Base-by-base conservation (phyloP, 2,329 filamentous ascomycete species). In the Hypoxylon sp. region DNA sequence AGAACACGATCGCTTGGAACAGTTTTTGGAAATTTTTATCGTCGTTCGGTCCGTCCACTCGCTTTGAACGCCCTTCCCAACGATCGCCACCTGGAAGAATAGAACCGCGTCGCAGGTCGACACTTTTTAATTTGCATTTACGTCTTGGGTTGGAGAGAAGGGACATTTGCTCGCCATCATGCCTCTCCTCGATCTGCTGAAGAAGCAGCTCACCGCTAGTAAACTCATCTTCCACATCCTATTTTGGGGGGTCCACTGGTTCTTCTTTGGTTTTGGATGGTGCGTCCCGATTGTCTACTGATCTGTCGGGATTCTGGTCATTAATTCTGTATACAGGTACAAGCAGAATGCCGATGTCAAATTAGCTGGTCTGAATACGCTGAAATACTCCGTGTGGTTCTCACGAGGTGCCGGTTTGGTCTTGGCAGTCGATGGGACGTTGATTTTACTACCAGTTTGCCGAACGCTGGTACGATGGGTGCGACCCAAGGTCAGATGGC, bases 361-460 rank as follows among this genome's bases (percentile, higher is more conserved):
- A 63, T 85, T 99, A 28, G 90, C 91, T 4, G 87, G 87, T 45
- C 86, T 99, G 50, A 99, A 99, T 80, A 87, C 83, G 0, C 88
- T 99, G 52, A 85, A 86, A 60, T 98, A 87, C 81, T 98, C 95
- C 2, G 96, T 99, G 61, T 99, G 95, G 95, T 88, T 98, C 65
- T 98, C 96, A 28, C 90, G 96, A 85, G 96, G 95, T 78, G 95
- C 96, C 58, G 96, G 94, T 74, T 82, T 99, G 43, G 91, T 93
- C 5, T 84, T 99, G 65, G 91, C 90, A 1, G 87, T 97, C 60
- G 94, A 99, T 82, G 90, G 89, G 61, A 91, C 93, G 76, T 84
- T 98, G 71, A 97, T 99, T 75, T 82, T 99, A 28, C 85, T 99
- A 65, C 96, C 96, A 5, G 97, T 99, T 84, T 99, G 95, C 84